A percentile compares a stretch with the other conserved stretches of the same genome.
Evolutionary conservation across 2,329 filamentous ascomycete species (phyloP).

Genomic region (Didymella glomerata): DNA sequence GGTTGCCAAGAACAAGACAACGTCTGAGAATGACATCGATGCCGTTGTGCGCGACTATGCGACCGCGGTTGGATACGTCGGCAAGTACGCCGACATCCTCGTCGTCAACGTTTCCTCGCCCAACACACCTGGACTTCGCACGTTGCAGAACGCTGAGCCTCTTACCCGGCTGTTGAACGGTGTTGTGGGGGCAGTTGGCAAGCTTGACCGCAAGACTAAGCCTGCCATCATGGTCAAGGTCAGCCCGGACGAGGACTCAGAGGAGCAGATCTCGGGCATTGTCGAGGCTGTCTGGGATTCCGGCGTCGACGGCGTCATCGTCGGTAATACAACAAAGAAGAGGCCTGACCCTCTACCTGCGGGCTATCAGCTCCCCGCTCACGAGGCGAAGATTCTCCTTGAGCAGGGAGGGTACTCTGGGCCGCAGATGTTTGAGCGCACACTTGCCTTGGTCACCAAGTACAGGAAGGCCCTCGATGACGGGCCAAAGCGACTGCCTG

Average conservation of each 20-base stretch:
- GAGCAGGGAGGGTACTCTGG: conserved; percentile 92
- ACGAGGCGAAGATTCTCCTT: conserved; percentile 72
- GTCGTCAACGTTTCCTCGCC: conserved; percentile 98
- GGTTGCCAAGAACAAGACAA: conserved; percentile 96
- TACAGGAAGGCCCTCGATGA: conserved; percentile 69
- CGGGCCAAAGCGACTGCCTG: conserved; percentile 47
- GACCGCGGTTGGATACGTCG: conserved; percentile 84
- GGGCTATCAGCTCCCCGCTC: conserved; percentile 68
- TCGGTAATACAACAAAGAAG: conserved; percentile 94
- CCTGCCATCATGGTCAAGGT: conserved; percentile 97
- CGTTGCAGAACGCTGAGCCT: conserved; percentile 84
- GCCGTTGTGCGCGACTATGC: conserved; percentile 84
- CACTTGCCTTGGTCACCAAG: conserved; percentile 77
- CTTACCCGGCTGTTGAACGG: conserved; percentile 81
- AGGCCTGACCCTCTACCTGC: conserved; percentile 74
- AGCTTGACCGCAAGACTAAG: conserved; percentile 73
- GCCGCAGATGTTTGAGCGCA: conserved; percentile 85
- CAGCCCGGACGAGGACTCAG: conserved; percentile 90
- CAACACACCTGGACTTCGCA: conserved; percentile 90
- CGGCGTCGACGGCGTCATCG: conserved; percentile 93
- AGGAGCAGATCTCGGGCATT: conserved; percentile 85
- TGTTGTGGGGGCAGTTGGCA: conserved; percentile 80
- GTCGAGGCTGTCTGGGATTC: conserved; percentile 69
- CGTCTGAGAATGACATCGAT: conserved; percentile 82
- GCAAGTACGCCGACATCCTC: conserved; percentile 90